phyloP scores from a whole-genome alignment of 1,284 basidiomycete species.

The Amylostereum areolatum region DNA sequence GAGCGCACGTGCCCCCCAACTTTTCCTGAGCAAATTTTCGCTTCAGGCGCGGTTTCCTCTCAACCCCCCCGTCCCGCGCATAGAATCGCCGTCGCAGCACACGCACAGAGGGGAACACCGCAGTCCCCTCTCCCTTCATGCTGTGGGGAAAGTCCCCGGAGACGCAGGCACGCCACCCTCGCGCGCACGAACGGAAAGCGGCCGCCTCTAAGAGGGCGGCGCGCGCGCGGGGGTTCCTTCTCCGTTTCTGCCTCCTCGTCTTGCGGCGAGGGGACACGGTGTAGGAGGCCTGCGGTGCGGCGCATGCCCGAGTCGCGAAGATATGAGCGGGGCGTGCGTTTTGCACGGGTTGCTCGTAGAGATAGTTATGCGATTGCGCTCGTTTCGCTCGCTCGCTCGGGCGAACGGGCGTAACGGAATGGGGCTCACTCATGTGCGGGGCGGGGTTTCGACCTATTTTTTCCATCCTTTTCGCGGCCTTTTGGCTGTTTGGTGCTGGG shows the following conservation, averaged over 20 bases:
- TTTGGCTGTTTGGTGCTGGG: constrained; percentile 14
- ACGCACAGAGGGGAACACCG: constrained; percentile 49
- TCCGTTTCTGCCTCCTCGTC: neutral
- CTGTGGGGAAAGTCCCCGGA: constrained; percentile 94
- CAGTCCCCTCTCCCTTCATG: constrained; percentile 34
- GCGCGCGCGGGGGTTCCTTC: constrained; percentile 38
- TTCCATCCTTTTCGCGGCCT: constrained; percentile 25
- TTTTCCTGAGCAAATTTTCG: neutral
- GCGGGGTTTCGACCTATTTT: constrained; percentile 33
- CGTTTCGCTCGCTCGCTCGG: constrained; percentile 19
- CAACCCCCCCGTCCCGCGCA: constrained; percentile 40
- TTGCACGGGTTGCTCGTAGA: constrained; percentile 72
- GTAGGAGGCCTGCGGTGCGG: constrained; percentile 10
- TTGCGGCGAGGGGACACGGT: constrained; percentile 6
- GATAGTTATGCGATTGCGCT: constrained; percentile 78
- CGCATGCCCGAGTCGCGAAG: constrained; percentile 45
- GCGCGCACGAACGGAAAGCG: constrained; percentile 56
- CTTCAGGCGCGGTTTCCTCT: constrained; percentile 1
- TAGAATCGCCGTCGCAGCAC: constrained; percentile 84
- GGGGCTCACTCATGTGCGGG: constrained; percentile 83
- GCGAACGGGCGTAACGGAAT: constrained; percentile 63
- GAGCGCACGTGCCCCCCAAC: neutral
- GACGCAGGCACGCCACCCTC: constrained; percentile 55
- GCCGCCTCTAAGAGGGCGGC: constrained; percentile 46
- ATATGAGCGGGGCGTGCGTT: constrained; percentile 54